Conservation (phyloP, 306 rosid genomes). For the Quercus parvula region DNA sequence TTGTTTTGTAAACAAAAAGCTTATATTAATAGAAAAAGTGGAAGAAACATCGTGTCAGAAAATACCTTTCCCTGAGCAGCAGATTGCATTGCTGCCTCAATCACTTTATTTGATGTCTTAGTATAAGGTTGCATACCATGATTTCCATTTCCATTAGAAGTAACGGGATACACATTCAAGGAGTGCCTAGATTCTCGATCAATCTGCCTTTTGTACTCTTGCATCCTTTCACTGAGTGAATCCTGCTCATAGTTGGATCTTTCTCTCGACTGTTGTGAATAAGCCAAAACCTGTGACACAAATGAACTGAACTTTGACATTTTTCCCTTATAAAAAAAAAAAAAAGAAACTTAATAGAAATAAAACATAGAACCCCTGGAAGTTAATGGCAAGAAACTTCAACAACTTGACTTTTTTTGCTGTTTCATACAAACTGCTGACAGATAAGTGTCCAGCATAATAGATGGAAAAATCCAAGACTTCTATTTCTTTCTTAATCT, state of each 20-base stretch:
- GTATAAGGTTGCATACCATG: slow-evolving; percentile 45
- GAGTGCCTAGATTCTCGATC: slow-evolving; percentile 54
- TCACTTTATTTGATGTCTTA: slow-evolving; percentile 59
- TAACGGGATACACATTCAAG: slow-evolving; percentile 41
- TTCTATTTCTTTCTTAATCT: too few relatives aligned
- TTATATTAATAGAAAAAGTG: slow-evolving; percentile 2
- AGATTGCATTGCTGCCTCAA: slow-evolving; percentile 65
- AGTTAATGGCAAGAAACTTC: not conserved
- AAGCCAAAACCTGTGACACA: slow-evolving; percentile 56
- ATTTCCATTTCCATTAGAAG: slow-evolving; percentile 40
- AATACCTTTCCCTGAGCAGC: slow-evolving; percentile 71
- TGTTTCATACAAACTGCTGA: too few relatives aligned
- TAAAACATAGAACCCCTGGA: not conserved
- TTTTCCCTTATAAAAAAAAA: not conserved
- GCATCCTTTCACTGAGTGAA: slow-evolving; percentile 60
- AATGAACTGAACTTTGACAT: slow-evolving; percentile 25
- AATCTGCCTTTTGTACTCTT: slow-evolving; percentile 58
- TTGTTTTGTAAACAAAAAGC: not conserved
- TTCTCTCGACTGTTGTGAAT: slow-evolving; percentile 62
- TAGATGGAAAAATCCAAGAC: too few relatives aligned
- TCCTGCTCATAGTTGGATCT: slow-evolving; percentile 53
- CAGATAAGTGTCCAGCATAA: too few relatives aligned
- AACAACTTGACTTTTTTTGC: too few relatives aligned
- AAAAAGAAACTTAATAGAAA: not conserved
- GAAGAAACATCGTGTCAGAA: slow-evolving; percentile 3